Evolutionary conservation across 345 rosid genomes (phyloP), one percentile per base, ranked within the genome.

Genomic region (Zanthoxylum bungeanum): DNA sequence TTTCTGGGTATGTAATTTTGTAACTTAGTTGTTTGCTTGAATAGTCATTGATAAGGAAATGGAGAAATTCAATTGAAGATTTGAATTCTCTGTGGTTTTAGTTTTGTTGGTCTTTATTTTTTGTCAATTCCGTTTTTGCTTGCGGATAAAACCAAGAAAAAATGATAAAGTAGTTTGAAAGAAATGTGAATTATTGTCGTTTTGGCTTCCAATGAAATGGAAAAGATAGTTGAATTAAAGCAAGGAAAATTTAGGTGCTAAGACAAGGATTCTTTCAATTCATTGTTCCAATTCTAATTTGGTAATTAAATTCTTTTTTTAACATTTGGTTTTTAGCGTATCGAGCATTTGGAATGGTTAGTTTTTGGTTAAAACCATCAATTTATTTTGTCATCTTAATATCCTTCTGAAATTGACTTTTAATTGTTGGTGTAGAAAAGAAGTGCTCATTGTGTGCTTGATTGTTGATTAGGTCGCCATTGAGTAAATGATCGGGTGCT

Each of bases 401-500:
- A 44, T 68, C 50, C 55, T 55, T 5, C 17, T 68, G 37, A 68
- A 33, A 9, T 55, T 55, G 9, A 33, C 24, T 5, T 56, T 22
- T 68, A 11, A 25, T 39, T 56, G 24, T 53, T 50, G 28, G 39
- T 36, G 49, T 39, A 4, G 55, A 30, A 27, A 44, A 69, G 64
- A 19, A 39, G 53, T 25, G 50, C 55, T 73, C 52, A 50, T 62
- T 14, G 17, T 67, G 55, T 72, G 66, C 64, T n/a, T 73, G 49
- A 59, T 67, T 77, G 22, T 77, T 73, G 76, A 68, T 72, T 77
- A 66, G 78, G 83, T 86, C 66, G 53, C 72, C 70, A 58, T 75
- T 64, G 84, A 77, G 84, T 91, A 85, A 75, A 93, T 93, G 97
- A 76, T 81, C 66, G 58, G 78, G 78, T 78, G 86, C 85, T 78